phyloP scores from a whole-genome alignment of 306 rosid species.

The Cucumis melo region DNA sequence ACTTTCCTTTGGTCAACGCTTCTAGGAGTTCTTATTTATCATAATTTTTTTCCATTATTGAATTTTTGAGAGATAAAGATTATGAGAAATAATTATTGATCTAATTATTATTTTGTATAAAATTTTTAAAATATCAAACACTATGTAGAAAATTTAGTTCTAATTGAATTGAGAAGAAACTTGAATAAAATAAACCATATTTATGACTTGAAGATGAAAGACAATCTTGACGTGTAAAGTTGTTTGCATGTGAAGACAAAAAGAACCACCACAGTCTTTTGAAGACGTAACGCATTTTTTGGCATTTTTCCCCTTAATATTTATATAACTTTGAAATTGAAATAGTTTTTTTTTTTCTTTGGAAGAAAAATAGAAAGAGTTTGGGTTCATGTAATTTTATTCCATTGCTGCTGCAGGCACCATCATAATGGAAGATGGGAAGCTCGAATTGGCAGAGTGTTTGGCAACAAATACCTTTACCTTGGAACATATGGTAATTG shows the following conservation, averaged over 20 bases:
- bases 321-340: not conserved
- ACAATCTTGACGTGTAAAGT: not conserved
- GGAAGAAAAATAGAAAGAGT: not conserved
- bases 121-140: not conserved
- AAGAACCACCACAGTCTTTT: not conserved
- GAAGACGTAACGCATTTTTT: not conserved
- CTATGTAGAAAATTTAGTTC: not conserved
- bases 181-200: not conserved
- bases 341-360: not conserved
- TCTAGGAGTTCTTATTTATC: not conserved
- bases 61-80: not conserved
- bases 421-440: slow-evolving; percentile 53
- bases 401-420: slow-evolving; percentile 22
- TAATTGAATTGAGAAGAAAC: not conserved
- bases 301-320: not conserved
- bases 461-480: slow-evolving; percentile 41
- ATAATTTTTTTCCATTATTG: not conserved
- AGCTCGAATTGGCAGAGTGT: slow-evolving; percentile 38
- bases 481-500: slow-evolving; percentile 37
- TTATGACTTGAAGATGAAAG: not conserved
- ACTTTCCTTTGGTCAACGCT: not conserved
- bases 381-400: not conserved
- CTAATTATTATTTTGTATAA: not conserved
- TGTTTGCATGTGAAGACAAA: not conserved
- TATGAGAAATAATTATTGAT: not conserved